These are phyloP conservation scores for Lepidium sativum DNA, from an alignment of 345 rosid genomes.

Conservation along the genomic window DNA sequence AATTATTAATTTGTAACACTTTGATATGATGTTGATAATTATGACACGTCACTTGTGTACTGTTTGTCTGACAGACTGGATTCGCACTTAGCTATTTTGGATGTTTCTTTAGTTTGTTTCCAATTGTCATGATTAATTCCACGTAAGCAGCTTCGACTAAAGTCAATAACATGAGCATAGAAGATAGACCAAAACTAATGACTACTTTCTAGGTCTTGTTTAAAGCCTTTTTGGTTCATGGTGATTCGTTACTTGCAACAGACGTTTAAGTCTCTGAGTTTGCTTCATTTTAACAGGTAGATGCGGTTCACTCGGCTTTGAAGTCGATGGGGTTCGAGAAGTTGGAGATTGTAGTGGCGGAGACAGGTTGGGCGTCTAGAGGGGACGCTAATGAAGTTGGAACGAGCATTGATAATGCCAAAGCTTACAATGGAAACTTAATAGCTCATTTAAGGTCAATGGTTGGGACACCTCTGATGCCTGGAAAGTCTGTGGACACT, in stretches of 20 bases:
- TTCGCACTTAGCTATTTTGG: slow-evolving; percentile 17
- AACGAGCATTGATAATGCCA: slow-evolving; percentile 71
- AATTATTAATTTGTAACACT: no score
- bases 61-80: slow-evolving; percentile 23
- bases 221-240: background rate
- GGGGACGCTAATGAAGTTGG: slow-evolving; percentile 83
- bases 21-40: background rate
- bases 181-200: background rate
- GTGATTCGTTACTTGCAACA: background rate
- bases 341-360: slow-evolving; percentile 74
- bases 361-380: slow-evolving; percentile 85
- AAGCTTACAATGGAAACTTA: slow-evolving; percentile 84
- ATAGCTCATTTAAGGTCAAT: slow-evolving; percentile 65
- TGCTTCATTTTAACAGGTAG: slow-evolving; percentile 44
- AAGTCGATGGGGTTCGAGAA: slow-evolving; percentile 67
- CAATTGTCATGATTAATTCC: slow-evolving; percentile 7
- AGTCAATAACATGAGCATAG: background rate
- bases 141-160: slow-evolving; percentile 4
- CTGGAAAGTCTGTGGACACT: slow-evolving; percentile 83
- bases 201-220: background rate
- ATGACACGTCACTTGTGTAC: slow-evolving; percentile 10
- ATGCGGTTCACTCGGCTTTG: slow-evolving; percentile 78
- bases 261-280: slow-evolving; percentile 6
- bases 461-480: slow-evolving; percentile 92
- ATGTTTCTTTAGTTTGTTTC: slow-evolving; percentile 9